Evolutionary conservation across 345 rosid genomes (phyloP), one percentile per base, ranked within the genome.

Genomic region (Jatropha curcas): DNA sequence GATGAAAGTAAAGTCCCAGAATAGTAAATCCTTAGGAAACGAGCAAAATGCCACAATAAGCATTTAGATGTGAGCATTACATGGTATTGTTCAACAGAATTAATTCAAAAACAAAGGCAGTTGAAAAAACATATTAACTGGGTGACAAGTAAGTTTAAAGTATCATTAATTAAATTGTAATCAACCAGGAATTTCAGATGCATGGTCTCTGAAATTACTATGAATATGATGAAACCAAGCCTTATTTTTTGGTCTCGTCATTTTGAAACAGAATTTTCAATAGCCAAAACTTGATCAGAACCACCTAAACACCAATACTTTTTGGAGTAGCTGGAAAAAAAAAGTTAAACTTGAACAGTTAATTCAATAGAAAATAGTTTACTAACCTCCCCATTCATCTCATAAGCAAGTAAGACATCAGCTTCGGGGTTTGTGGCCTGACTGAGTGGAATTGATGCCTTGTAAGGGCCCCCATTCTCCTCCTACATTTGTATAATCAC

Each of bases 381-480:
- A 58, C 89, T 79, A 69, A 95, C 98, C 94, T 92, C 86, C 67
- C 96, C 97, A 84, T 95, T 95, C 98, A 95, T 95, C 88, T 95
- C 98, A 63, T 95, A 95, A 71, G 98, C 97, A 76, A 95, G 90
- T 68, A 94, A 82, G 77, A 94, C 97, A 85, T 94, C 98, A 70
- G 98, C 93, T 56, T 88, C 94, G 52, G 98, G 91, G 73, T 90
- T 87, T 60, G 98, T 86, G 56, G 96, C 94, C 76, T 88, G 98
- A 74, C 81, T 79, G 28, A 95, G 88, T 41, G 97, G 93, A 81
- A 94, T 87, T 30, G 99, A 95, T 61, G 96, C 99, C 85, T 91
- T 95, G 67, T 89, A 95, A 13, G 99, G 98, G n/a, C 98, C 99
- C 34, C 99, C 99, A 30, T 91, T 91, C 88, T 95, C 99, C 85